A percentile compares a stretch with the other conserved stretches of the same genome.
Evolutionary conservation across 495 filamentous ascomycete genomes (phyloP).

Genomic region (Glarea lozoyensis): DNA sequence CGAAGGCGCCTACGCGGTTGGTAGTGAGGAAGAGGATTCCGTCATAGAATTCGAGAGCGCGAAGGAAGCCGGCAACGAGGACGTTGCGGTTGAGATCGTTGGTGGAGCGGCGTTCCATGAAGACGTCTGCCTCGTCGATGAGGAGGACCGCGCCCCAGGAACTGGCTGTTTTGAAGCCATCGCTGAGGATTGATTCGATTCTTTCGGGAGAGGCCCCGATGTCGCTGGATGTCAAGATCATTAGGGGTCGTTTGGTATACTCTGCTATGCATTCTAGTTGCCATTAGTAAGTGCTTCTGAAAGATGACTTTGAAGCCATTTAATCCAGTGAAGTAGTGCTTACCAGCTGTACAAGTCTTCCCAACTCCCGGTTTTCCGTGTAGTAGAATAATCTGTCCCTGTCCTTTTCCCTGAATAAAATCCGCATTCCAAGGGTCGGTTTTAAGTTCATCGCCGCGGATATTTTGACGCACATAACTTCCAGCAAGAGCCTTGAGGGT

Average conservation of each 20-base stretch:
- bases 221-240: conserved; percentile 9
- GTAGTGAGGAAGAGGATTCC: too few species aligned
- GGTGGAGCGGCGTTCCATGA: conserved; percentile 45
- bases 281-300: too few species aligned
- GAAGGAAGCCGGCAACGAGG: conserved; percentile 49
- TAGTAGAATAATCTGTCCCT: not conserved
- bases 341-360: conserved; percentile 47
- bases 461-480: not conserved
- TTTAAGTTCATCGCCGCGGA: not conserved
- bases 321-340: too few species aligned
- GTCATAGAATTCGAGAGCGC: conserved; percentile 11
- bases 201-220: conserved; percentile 8
- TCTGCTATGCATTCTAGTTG: conserved; percentile 16
- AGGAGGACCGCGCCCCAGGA: conserved; percentile 72
- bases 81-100: conserved; percentile 63
- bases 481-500: not conserved
- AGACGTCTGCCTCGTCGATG: conserved; percentile 72
- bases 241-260: conserved; percentile 10
- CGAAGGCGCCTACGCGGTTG: conserved; percentile 5
- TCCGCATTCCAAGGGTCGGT: conserved; percentile 1
- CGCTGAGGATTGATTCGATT: conserved; percentile 1
- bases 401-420: conserved; percentile 1
- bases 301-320: too few species aligned
- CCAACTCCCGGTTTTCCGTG: conserved; percentile 44
- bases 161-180: conserved; percentile 59